These are phyloP conservation scores for Camellia sinensis DNA, from an alignment of 148 eudicot genomes.

Conservation along the genomic window DNA sequence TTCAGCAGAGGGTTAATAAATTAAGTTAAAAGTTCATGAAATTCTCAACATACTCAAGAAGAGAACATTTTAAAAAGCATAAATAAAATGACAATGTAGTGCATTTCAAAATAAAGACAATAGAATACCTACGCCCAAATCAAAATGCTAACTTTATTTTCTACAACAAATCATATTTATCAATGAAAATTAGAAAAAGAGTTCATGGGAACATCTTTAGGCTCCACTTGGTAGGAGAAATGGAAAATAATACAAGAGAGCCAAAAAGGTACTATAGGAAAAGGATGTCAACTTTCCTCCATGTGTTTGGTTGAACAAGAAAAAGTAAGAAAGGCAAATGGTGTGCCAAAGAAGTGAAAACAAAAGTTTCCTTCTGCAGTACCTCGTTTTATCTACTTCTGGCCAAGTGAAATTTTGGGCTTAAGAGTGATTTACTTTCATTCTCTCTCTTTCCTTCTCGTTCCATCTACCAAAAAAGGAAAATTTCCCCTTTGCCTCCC, in stretches of 20 bases:
- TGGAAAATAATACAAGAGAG: background rate
- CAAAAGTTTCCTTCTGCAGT: background rate
- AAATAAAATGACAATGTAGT: background rate
- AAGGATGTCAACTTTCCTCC: background rate
- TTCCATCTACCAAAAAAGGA: background rate
- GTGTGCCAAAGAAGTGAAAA: background rate
- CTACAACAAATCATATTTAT: background rate
- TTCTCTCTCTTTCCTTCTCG: background rate
- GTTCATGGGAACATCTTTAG: background rate
- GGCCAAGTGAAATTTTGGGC: background rate
- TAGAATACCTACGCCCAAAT: background rate
- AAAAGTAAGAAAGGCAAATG: background rate
- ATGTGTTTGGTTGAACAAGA: background rate
- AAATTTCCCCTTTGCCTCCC: background rate
- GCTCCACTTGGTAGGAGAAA: background rate
- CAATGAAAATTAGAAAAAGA: background rate
- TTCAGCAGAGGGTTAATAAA: background rate
- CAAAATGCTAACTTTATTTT: background rate
- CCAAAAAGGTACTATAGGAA: background rate
- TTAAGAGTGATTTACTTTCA: background rate
- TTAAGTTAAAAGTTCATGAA: background rate
- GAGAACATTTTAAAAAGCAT: background rate
- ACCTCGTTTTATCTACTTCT: background rate
- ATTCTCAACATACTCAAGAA: background rate
- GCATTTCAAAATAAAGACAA: background rate